Conservation (phyloP, 2,329 filamentous ascomycete genomes). For the Penicillium sp. region DNA sequence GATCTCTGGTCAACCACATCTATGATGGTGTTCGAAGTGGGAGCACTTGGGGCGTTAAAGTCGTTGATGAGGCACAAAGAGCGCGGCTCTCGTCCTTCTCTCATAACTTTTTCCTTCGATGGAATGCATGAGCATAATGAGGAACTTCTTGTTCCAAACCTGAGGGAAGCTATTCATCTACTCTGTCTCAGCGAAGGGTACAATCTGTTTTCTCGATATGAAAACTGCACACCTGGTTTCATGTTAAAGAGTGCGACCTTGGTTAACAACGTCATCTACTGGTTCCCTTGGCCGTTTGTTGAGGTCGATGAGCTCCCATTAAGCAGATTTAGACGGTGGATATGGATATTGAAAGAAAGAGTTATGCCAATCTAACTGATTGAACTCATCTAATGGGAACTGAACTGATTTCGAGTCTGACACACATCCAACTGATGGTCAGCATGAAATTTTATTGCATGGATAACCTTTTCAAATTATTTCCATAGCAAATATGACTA, state of each 20-base stretch:
- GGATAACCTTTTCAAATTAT: neutral
- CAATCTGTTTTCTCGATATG: neutral
- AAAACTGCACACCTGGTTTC: neutral
- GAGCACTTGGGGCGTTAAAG: neutral
- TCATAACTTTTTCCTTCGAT: neutral
- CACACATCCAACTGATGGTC: neutral
- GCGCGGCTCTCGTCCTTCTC: neutral
- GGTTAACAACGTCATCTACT: neutral
- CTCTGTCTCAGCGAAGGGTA: neutral
- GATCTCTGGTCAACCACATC: neutral
- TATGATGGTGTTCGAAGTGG: neutral
- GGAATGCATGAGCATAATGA: neutral
- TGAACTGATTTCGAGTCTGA: neutral
- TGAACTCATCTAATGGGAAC: neutral
- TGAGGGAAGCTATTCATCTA: neutral
- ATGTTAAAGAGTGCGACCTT: neutral
- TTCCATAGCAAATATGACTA: neutral
- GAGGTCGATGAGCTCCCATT: neutral
- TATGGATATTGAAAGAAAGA: too few relatives aligned
- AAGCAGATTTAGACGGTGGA: neutral
- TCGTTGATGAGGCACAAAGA: neutral
- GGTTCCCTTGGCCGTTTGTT: neutral
- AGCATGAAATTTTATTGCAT: neutral
- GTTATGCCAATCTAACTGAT: too few relatives aligned
- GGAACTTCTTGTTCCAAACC: neutral